Percentiles rank a stretch among this genome's conserved stretches.
Evolutionary conservation across 768 basidiomycete genomes (phyloP).

Genomic region (Calocybe gangraenosa): DNA sequence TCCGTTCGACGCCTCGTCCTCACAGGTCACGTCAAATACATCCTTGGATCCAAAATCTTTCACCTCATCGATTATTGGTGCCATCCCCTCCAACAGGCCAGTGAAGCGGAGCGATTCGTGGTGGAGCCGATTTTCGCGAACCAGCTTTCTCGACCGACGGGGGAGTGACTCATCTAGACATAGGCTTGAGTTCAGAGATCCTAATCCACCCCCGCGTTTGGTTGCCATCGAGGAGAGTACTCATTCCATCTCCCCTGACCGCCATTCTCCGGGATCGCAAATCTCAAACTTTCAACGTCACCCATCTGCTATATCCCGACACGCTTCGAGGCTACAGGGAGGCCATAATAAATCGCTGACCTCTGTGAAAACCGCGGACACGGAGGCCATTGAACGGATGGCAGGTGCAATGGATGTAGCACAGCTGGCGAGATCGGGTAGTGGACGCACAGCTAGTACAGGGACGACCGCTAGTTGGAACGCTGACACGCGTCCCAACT

Average conservation of each 20-base stretch:
- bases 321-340: conserved; percentile 26
- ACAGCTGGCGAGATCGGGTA: conserved; percentile 39
- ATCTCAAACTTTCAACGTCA: conserved; percentile 8
- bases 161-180: conserved; percentile 33
- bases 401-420: conserved; percentile 68
- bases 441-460: conserved; percentile 24
- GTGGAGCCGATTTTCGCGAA: conserved; percentile 73
- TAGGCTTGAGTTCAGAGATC: conserved; percentile 67
- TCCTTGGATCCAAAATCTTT: conserved; percentile 22
- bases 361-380: conserved; percentile 62
- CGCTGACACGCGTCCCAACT: conserved; percentile 19
- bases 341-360: conserved; percentile 46
- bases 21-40: conserved; percentile 23
- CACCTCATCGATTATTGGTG: conserved; percentile 37
- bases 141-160: conserved; percentile 59
- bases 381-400: conserved; percentile 63
- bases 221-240: conserved; percentile 53
- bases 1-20: conserved; percentile 19
- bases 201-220: conserved; percentile 69
- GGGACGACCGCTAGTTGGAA: conserved; percentile 26
- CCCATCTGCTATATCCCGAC: neutral
- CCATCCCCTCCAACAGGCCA: conserved; percentile 36
- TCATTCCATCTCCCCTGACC: conserved; percentile 25
- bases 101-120: conserved; percentile 69
- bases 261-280: conserved; percentile 13